phyloP scores from a whole-genome alignment of 352 stramenopile species.

The Globisporangium orthogonon region DNA sequence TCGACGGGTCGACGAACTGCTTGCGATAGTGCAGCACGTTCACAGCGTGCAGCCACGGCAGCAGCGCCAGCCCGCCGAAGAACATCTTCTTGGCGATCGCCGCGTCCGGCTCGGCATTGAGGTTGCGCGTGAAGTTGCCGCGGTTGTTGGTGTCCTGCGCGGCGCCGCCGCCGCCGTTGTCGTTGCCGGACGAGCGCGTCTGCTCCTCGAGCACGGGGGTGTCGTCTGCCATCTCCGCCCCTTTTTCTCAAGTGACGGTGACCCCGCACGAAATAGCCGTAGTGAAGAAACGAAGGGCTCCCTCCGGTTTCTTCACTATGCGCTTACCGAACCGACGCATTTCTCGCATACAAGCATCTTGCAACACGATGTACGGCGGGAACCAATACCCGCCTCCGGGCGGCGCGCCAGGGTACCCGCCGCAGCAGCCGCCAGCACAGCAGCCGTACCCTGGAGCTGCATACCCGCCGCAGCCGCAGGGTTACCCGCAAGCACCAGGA shows the following conservation, averaged over 20 bases:
- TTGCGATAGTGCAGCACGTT: slow-evolving; percentile 82
- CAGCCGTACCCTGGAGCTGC: slow-evolving; percentile 16
- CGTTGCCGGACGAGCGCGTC: slow-evolving; percentile 11
- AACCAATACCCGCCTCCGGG: slow-evolving; percentile 18
- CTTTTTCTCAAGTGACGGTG: background rate
- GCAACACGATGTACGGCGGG: slow-evolving; percentile 13
- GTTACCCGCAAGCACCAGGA: background rate
- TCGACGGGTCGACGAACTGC: slow-evolving; percentile 61
- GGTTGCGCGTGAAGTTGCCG: slow-evolving; percentile 85
- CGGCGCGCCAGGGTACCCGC: slow-evolving; percentile 10
- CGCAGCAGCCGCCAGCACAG: slow-evolving; percentile 3
- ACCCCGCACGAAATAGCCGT: background rate
- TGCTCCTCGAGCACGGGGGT: slow-evolving; percentile 47
- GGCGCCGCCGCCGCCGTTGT: background rate
- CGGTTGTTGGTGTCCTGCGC: slow-evolving; percentile 54
- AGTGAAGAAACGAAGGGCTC: background rate
- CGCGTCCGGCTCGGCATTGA: slow-evolving; percentile 73
- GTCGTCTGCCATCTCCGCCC: slow-evolving; percentile 25
- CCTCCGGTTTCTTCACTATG: too few species aligned
- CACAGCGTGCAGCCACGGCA: slow-evolving; percentile 81
- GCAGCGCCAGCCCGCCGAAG: slow-evolving; percentile 55
- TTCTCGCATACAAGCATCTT: background rate
- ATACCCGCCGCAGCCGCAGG: slow-evolving; percentile 10
- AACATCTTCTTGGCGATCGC: slow-evolving; percentile 82
- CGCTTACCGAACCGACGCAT: background rate